phyloP scores from a whole-genome alignment of 2,329 filamentous ascomycete species.

The Fusarium duplospermum region DNA sequence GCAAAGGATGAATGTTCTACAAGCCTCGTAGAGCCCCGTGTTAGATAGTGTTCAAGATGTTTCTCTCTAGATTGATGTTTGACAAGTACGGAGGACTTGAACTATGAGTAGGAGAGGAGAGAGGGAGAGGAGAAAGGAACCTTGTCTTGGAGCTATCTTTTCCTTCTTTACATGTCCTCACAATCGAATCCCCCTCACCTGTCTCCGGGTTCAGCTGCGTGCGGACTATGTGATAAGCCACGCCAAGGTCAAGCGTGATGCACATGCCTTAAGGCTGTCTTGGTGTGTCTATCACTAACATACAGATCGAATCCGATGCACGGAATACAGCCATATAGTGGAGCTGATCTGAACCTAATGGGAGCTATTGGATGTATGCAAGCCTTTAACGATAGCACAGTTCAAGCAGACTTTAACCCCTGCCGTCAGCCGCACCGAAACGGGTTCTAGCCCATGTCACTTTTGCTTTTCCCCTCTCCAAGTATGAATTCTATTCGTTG shows the following conservation, averaged over 20 bases:
- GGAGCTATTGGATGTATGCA: neutral
- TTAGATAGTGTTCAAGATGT: neutral
- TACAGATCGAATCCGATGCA: neutral
- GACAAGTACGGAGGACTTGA: neutral
- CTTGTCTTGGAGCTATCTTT: neutral
- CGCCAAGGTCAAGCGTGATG: neutral
- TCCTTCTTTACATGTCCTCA: neutral
- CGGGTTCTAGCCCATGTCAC: conserved; percentile 2
- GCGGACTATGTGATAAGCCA: conserved; percentile 3
- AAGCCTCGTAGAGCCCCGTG: conserved; percentile 2
- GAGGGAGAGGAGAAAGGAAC: neutral
- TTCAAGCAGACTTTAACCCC: neutral
- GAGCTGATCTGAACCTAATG: neutral
- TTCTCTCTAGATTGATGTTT: neutral
- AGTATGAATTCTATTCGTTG: neutral
- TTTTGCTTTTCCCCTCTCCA: neutral
- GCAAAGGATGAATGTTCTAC: conserved; percentile 6
- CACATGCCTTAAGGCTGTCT: neutral
- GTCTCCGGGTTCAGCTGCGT: neutral
- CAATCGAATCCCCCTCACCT: neutral
- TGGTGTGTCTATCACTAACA: neutral
- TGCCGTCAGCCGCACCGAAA: conserved; percentile 5
- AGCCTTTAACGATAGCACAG: neutral
- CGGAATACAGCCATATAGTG: neutral
- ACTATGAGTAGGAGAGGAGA: neutral